A percentile compares a stretch with the other conserved stretches of the same genome.
These are phyloP conservation scores for Botrytis paeoniae DNA, from an alignment of 2,329 filamentous ascomycete species.

Conservation along the genomic window DNA sequence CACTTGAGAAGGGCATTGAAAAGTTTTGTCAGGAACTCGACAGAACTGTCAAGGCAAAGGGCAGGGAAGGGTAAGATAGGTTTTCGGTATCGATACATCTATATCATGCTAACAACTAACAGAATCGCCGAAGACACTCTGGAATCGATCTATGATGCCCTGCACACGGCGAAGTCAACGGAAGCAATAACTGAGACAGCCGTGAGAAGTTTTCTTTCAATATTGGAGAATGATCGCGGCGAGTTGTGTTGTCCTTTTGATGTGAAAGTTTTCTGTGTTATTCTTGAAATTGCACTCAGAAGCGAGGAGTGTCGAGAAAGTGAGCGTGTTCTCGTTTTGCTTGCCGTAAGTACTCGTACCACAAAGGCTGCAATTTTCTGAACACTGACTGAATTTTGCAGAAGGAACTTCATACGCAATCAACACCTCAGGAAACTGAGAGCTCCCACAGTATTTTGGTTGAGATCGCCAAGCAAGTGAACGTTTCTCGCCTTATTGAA, in stretches of 20 bases:
- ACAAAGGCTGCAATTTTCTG: background rate
- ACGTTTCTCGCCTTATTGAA: constrained; percentile 16
- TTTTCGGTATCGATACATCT: background rate
- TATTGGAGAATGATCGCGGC: constrained; percentile 24
- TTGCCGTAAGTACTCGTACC: constrained; percentile 29
- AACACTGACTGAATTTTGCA: constrained; percentile 15
- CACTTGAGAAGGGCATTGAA: background rate
- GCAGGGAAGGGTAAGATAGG: background rate
- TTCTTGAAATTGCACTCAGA: constrained; percentile 28
- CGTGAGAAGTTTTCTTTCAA: constrained; percentile 17
- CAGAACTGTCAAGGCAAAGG: background rate
- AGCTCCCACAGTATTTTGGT: background rate
- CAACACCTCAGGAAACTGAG: background rate
- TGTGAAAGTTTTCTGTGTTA: constrained; percentile 23
- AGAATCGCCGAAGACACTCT: constrained; percentile 5
- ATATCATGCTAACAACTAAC: background rate
- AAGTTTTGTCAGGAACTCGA: background rate
- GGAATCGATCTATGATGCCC: constrained; percentile 3
- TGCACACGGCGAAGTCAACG: background rate
- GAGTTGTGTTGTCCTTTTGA: constrained; percentile 29
- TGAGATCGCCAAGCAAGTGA: constrained; percentile 1
- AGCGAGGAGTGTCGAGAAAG: constrained; percentile 25
- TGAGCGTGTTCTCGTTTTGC: constrained; percentile 32
- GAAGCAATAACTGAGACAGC: background rate
- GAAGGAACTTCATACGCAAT: constrained; percentile 25